Base-by-base conservation (phyloP, 495 filamentous ascomycete species). In the Amorphotheca resinae region DNA sequence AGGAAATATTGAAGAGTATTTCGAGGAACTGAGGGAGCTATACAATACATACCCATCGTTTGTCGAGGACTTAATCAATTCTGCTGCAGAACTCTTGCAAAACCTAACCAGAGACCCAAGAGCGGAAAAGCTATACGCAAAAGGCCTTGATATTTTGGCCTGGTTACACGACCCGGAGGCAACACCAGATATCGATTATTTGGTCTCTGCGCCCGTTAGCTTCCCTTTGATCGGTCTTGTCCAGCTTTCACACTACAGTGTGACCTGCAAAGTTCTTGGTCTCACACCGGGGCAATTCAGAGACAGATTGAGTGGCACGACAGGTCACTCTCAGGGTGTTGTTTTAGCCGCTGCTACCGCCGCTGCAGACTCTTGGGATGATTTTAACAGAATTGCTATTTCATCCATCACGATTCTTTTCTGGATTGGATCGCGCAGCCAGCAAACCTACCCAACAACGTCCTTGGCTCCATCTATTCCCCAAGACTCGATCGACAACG, bases 1-100 rank as follows among this genome's bases (percentile, higher is more conserved):
- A 59, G 93, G 93, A 41, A 99, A 96, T 60, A 95, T 96, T 46
- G 87, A 96, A 60, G 93, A 96, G 61, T 99, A 96, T 64, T 99
- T 96, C 57, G 88, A 95, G 42, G 93, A 99, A 64, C 73, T 99
- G 31, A 78, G 89, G 28, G 81, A 89, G 60, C 70, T 96, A 23
- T 93, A 88, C 67, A 74, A 70, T 35, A 93, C 86, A 11, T 99
- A 99, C 61, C 79, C 83, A 1, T 82, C 83, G 1, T 86, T 96
- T 41, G 77, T 96, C 3, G 83, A 87, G 44, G 82, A 91, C 33
- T 72, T 95, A 34, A 73, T 99, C 52, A 64, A 65, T 23, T 72
- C 78, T 17, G 82, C 85, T 0, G 86, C 91, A 2, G 76, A 87
- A 49, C 76, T 88, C 31, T 73, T 99, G 20, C 85, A 84, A 51